Evolutionary conservation across 176 grass and related monocot genomes (phyloP).

Genomic region (Avena eriantha): DNA sequence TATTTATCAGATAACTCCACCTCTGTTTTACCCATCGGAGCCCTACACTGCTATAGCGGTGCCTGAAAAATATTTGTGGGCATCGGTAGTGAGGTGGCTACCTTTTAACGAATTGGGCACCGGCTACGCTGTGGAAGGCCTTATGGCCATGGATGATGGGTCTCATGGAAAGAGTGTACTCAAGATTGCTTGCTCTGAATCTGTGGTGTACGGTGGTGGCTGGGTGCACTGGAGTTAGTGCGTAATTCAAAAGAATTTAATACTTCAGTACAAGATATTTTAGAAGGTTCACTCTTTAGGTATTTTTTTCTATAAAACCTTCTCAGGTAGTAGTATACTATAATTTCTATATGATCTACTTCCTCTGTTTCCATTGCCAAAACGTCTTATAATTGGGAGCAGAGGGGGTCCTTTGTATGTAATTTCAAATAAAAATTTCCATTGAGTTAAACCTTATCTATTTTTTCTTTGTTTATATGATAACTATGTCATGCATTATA

Average conservation of each 20-base stretch:
- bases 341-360: too few species aligned
- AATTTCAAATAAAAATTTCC: neutral
- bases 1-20: too few species aligned
- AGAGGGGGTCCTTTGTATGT: neutral
- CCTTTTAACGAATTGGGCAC: too few species aligned
- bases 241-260: neutral
- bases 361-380: too few species aligned
- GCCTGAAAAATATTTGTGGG: too few species aligned
- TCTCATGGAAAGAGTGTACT: conserved; percentile 42
- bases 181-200: conserved; percentile 26
- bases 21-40: too few species aligned
- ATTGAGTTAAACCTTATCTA: too few species aligned
- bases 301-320: neutral
- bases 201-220: neutral
- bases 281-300: neutral
- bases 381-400: too few species aligned
- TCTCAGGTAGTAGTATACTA: too few species aligned
- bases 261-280: neutral
- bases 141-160: conserved; percentile 39
- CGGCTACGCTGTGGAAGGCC: too few species aligned
- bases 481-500: neutral
- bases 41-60: too few species aligned
- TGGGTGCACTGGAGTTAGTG: neutral
- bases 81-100: too few species aligned
- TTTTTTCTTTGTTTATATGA: neutral